Evolutionary conservation across 768 basidiomycete genomes (phyloP).

Genomic region (Agaricus blazei): DNA sequence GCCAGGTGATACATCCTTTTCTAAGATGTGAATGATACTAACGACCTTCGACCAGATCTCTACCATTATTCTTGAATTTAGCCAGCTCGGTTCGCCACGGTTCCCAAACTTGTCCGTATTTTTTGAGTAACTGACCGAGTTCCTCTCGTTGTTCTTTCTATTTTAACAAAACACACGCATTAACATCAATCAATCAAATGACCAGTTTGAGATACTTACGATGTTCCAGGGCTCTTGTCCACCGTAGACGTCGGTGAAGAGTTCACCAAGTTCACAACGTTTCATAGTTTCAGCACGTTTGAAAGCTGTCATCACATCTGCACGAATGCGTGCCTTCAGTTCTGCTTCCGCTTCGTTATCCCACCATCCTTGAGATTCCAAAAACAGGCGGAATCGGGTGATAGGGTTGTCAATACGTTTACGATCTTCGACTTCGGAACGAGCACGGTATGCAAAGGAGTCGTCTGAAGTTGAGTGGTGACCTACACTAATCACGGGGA

Average conservation of each 20-base stretch:
- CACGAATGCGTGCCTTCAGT: slow-evolving; percentile 61
- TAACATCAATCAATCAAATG: not conserved
- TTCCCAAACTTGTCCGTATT: slow-evolving; percentile 84
- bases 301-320: slow-evolving; percentile 75
- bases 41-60: slow-evolving; percentile 40
- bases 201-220: slow-evolving; percentile 36
- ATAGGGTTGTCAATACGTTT: slow-evolving; percentile 91
- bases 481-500: slow-evolving; percentile 53
- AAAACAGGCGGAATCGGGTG: slow-evolving; percentile 75
- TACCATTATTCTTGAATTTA: slow-evolving; percentile 70
- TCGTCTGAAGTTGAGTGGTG: slow-evolving; percentile 96
- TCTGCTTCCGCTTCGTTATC: slow-evolving; percentile 65
- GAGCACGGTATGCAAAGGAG: slow-evolving; percentile 87
- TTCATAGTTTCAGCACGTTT: slow-evolving; percentile 68
- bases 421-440: slow-evolving; percentile 87
- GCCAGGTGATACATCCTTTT: not conserved
- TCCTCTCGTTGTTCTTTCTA: slow-evolving; percentile 86
- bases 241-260: slow-evolving; percentile 87
- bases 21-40: not conserved
- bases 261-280: slow-evolving; percentile 65
- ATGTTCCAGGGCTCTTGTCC: slow-evolving; percentile 83
- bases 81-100: slow-evolving; percentile 79
- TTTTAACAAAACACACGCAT: not conserved
- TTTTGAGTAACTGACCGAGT: slow-evolving; percentile 63
- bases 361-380: slow-evolving; percentile 88